These are phyloP conservation scores for Miscanthus lutarioriparius DNA, from an alignment of 176 grass and related monocot species.

Conservation along the genomic window DNA sequence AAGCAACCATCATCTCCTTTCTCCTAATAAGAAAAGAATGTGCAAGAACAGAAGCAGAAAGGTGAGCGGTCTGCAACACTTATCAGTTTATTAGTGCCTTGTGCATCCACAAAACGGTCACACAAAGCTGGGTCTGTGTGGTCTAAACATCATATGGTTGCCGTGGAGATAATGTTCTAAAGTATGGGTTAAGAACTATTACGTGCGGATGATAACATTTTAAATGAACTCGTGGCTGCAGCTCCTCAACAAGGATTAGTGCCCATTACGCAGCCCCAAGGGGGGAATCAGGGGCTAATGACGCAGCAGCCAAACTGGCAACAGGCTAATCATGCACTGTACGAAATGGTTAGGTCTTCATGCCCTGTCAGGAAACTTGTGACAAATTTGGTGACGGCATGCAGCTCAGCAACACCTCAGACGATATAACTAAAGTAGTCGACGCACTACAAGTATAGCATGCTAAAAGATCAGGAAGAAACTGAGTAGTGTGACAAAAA, in stretches of 20 bases:
- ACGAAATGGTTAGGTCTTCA: slow-evolving; percentile 39
- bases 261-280: slow-evolving; percentile 25
- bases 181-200: slow-evolving; percentile 28
- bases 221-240: slow-evolving; percentile 41
- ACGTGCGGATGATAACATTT: slow-evolving; percentile 35
- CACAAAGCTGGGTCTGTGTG: background rate
- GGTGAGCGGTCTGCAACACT: slow-evolving; percentile 8
- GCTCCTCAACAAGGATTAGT: slow-evolving; percentile 2
- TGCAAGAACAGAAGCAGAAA: slow-evolving; percentile 31
- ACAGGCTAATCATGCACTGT: slow-evolving; percentile 30
- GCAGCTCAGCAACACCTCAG: slow-evolving; percentile 21
- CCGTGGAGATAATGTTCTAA: slow-evolving; percentile 49
- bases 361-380: slow-evolving; percentile 51
- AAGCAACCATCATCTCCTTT: slow-evolving; percentile 28
- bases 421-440: slow-evolving; percentile 13
- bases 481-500: background rate
- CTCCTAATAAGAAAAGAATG: background rate
- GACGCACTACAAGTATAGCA: background rate
- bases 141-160: background rate
- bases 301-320: slow-evolving; percentile 21
- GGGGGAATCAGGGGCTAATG: slow-evolving; percentile 12
- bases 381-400: slow-evolving; percentile 51
- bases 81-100: slow-evolving; percentile 12
- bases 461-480: slow-evolving; percentile 11
- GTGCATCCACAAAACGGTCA: slow-evolving; percentile 35